Evolutionary conservation across 805 yeast species (phyloP).

Genomic region (Saccharomycopsis olivae): DNA sequence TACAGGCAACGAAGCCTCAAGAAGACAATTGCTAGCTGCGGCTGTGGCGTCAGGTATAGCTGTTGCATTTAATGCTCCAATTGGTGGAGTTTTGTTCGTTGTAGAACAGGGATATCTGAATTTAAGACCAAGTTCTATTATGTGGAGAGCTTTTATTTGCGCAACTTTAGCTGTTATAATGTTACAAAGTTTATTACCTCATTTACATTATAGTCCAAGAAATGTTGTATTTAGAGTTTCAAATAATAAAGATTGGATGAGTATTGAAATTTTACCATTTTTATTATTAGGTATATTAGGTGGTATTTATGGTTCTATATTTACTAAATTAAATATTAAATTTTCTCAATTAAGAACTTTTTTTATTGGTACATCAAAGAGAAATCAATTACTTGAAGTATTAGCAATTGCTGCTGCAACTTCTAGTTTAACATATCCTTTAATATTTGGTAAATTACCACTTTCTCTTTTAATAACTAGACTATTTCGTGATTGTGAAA

Average conservation of each 20-base stretch:
- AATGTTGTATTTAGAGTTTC: slow-evolving; percentile 58
- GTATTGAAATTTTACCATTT: slow-evolving; percentile 63
- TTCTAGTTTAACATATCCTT: slow-evolving; percentile 43
- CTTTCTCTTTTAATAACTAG: slow-evolving; percentile 41
- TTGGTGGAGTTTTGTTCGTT: slow-evolving; percentile 78
- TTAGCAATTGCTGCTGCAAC: slow-evolving; percentile 39
- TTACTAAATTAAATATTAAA: slow-evolving; percentile 36
- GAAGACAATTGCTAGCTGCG: slow-evolving; percentile 60
- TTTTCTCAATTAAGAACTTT: slow-evolving; percentile 29
- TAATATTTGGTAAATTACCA: slow-evolving; percentile 42
- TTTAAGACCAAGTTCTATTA: slow-evolving; percentile 48
- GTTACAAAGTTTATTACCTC: slow-evolving; percentile 38
- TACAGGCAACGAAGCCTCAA: slow-evolving; percentile 40
- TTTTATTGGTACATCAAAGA: slow-evolving; percentile 20
- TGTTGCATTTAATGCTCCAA: slow-evolving; percentile 78
- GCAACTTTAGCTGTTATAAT: slow-evolving; percentile 64
- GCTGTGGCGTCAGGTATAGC: slow-evolving; percentile 79
- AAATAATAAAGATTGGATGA: slow-evolving; percentile 62
- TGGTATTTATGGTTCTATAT: slow-evolving; percentile 51
- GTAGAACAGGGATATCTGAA: slow-evolving; percentile 58
- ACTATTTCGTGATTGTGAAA: slow-evolving; percentile 58
- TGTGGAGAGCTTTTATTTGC: slow-evolving; percentile 80
- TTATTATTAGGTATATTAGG: slow-evolving; percentile 60
- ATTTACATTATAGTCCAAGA: slow-evolving; percentile 33
- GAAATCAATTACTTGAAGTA: slow-evolving; percentile 36